phyloP scores from a whole-genome alignment of 176 grass and related monocot genomes.

The Triticum turgidum region DNA sequence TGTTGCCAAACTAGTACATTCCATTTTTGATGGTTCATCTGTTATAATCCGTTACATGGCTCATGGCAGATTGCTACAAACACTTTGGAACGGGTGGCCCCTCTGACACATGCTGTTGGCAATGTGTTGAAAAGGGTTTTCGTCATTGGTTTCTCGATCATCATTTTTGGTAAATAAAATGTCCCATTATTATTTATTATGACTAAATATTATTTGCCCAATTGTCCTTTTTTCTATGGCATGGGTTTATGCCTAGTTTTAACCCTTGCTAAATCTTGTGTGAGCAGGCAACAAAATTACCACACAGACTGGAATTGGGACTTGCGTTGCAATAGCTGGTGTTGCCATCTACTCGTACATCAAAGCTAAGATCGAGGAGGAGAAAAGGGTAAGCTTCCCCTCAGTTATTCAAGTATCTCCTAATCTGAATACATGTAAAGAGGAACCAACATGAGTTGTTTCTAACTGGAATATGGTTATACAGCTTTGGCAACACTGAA shows the following conservation, averaged over 20 bases:
- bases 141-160: constrained; percentile 93
- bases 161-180: constrained; percentile 65
- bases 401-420: not conserved
- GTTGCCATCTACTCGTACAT: constrained; percentile 95
- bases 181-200: not conserved
- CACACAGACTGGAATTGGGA: constrained; percentile 95
- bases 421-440: constrained; percentile 7
- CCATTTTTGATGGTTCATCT: constrained; percentile 4
- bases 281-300: constrained; percentile 88
- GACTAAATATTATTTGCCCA: constrained; percentile 22
- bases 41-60: constrained; percentile 10
- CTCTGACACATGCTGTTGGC: constrained; percentile 95
- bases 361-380: constrained; percentile 95
- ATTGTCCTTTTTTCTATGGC: not conserved
- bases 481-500: not conserved
- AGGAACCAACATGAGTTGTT: not conserved
- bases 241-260: constrained; percentile 7
- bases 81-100: constrained; percentile 94
- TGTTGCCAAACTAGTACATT: not conserved
- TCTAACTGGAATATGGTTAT: not conserved
- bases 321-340: constrained; percentile 83
- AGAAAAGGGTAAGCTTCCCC: constrained; percentile 79
- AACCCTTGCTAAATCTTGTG: constrained; percentile 24
- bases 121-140: constrained; percentile 99
- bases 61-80: constrained; percentile 84